phyloP scores from a whole-genome alignment of 2,329 filamentous ascomycete species.

The Fusarium bulbicola region DNA sequence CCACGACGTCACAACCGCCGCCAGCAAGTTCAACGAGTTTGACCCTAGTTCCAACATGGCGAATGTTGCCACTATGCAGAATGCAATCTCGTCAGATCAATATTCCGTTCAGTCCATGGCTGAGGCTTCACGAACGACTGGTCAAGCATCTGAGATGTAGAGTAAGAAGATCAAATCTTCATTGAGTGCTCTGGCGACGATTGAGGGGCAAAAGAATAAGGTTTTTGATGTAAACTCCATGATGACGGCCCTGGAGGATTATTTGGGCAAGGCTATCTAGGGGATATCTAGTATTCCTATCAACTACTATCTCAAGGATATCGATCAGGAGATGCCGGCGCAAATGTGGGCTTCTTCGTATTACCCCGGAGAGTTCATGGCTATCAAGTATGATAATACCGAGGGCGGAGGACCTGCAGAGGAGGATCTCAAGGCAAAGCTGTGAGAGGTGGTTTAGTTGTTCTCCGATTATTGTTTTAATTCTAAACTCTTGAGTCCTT shows the following conservation, averaged over 20 bases:
- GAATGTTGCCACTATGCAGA: neutral
- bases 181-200: neutral
- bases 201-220: constrained; percentile 15
- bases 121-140: neutral
- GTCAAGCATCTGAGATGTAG: neutral
- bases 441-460: neutral
- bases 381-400: constrained; percentile 15
- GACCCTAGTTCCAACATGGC: constrained; percentile 5
- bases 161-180: neutral
- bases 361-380: constrained; percentile 20
- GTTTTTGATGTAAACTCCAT: constrained; percentile 25
- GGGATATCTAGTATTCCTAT: constrained; percentile 13
- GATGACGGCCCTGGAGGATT: constrained; percentile 27
- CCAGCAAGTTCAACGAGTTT: neutral
- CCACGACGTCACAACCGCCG: neutral
- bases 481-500: too few species aligned
- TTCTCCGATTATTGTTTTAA: too few species aligned
- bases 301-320: constrained; percentile 34
- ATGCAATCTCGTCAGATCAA: neutral
- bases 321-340: constrained; percentile 23
- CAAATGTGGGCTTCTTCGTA: constrained; percentile 33
- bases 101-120: neutral
- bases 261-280: constrained; percentile 7
- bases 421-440: neutral
- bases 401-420: neutral